These are phyloP conservation scores for Gypsophila paniculata DNA, from an alignment of 179 eudicot species.

Conservation along the genomic window DNA sequence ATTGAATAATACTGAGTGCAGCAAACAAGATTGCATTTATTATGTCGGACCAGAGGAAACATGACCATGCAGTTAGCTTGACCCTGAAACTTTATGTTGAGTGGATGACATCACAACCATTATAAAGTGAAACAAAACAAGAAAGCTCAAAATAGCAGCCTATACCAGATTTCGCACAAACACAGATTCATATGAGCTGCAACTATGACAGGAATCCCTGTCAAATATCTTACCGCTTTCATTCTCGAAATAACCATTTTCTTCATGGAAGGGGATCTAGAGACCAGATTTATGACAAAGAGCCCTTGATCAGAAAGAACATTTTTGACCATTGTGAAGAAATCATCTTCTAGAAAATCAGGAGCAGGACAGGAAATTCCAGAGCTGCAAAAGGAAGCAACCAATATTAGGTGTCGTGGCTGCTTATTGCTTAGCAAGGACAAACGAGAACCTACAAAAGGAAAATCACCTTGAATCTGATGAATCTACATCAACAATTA, in stretches of 20 bases:
- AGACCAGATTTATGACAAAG: conserved; percentile 76
- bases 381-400: conserved; percentile 49
- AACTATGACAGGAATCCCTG: conserved; percentile 12
- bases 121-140: too few relatives aligned
- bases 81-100: background rate
- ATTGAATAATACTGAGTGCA: background rate
- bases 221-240: conserved; percentile 53
- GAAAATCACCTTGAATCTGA: conserved; percentile 67
- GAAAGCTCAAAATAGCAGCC: background rate
- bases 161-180: background rate
- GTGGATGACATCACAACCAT: background rate
- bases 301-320: conserved; percentile 79
- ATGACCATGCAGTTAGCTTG: conserved; percentile 14
- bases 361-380: conserved; percentile 88
- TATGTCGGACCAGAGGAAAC: background rate
- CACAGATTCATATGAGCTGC: background rate
- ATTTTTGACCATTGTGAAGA: conserved; percentile 49
- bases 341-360: conserved; percentile 75
- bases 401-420: conserved; percentile 1
- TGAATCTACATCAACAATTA: conserved; percentile 86
- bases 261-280: conserved; percentile 73
- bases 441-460: background rate
- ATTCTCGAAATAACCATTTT: conserved; percentile 62
- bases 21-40: background rate
- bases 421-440: background rate